Conservation (phyloP, 2,329 filamentous ascomycete species). For the Thielaviopsis populi region DNA sequence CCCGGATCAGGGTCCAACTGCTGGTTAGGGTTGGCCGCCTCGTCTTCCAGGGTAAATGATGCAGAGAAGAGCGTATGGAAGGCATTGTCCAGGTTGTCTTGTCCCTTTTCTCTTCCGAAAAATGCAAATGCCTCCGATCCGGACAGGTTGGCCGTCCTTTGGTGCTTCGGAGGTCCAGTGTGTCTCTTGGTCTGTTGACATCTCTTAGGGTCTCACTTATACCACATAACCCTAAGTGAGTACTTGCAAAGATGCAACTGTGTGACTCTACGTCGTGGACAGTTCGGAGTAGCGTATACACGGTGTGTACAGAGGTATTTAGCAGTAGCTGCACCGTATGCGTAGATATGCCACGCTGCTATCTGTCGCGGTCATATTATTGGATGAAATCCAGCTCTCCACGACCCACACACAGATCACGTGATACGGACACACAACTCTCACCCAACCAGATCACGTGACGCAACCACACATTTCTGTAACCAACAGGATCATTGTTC, state of each 20-base stretch:
- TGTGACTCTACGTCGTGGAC: too few species aligned
- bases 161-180: background rate
- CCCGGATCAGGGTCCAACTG: too few species aligned
- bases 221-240: background rate
- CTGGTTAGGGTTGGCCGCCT: too few species aligned
- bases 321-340: too few species aligned
- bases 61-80: background rate
- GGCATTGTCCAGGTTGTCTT: background rate
- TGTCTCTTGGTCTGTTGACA: background rate
- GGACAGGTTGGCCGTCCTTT: background rate
- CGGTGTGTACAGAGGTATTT: too few species aligned
- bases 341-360: too few species aligned
- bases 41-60: background rate
- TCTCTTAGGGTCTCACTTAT: background rate
- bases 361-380: too few species aligned
- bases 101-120: background rate
- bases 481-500: background rate
- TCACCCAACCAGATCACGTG: too few species aligned
- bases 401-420: too few species aligned
- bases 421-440: too few species aligned
- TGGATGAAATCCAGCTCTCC: too few species aligned
- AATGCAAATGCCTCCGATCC: background rate
- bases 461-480: background rate
- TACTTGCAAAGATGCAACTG: background rate
- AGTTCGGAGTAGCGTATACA: too few species aligned